Conservation (phyloP, 805 yeast species). For the Wickerhamomyces bovis region DNA sequence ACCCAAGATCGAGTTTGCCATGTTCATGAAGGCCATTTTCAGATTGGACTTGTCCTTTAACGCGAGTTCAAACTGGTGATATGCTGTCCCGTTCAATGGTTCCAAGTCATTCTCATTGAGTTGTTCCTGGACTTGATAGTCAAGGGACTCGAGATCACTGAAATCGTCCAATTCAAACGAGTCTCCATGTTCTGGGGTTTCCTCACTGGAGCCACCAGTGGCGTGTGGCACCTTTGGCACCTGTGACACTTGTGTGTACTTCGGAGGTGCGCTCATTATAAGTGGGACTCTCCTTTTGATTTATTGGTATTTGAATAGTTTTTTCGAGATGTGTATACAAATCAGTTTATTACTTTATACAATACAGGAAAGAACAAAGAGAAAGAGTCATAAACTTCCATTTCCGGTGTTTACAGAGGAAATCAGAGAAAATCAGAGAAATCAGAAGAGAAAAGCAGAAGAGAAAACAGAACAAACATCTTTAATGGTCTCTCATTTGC, state of each 20-base stretch:
- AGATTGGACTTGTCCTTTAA: slow-evolving; percentile 43
- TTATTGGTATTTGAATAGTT: too few relatives aligned
- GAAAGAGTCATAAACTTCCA: too few relatives aligned
- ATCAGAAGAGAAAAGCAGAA: too few relatives aligned
- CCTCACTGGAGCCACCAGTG: neutral
- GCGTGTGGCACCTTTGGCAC: neutral
- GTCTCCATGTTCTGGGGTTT: neutral
- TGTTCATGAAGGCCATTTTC: slow-evolving; percentile 91
- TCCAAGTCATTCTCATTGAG: neutral
- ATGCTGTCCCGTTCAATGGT: neutral
- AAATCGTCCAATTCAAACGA: slow-evolving; percentile 18
- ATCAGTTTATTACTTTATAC: too few relatives aligned
- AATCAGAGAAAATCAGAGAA: too few relatives aligned
- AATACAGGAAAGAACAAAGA: too few relatives aligned
- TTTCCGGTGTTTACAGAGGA: too few relatives aligned
- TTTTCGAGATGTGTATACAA: too few relatives aligned
- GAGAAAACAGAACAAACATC: too few relatives aligned
- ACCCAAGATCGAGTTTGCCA: slow-evolving; percentile 92
- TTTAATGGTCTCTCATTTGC: too few relatives aligned
- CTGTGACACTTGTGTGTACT: neutral
- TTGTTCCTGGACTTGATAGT: slow-evolving; percentile 12
- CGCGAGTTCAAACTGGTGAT: slow-evolving; percentile 10
- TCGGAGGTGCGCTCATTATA: neutral
- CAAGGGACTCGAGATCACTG: slow-evolving; percentile 20
- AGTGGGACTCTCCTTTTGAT: too few relatives aligned